These are phyloP conservation scores for Echinochloa phyllopogon DNA, from an alignment of 176 grass and related monocot species.

Conservation along the genomic window DNA sequence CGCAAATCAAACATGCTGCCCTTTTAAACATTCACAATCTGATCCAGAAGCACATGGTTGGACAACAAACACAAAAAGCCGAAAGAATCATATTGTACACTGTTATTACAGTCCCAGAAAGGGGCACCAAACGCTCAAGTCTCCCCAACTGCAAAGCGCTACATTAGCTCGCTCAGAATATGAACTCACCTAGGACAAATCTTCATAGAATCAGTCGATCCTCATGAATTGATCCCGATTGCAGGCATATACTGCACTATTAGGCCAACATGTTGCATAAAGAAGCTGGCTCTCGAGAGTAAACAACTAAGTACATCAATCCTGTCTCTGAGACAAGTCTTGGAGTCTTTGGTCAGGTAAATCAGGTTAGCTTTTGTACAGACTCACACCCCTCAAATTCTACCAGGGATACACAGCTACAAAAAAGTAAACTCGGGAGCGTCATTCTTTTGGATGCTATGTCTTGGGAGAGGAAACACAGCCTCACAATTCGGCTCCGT, in stretches of 20 bases:
- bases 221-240: neutral
- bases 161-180: neutral
- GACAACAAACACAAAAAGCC: conserved; percentile 22
- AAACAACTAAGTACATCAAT: conserved; percentile 23
- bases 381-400: neutral
- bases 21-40: neutral
- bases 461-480: neutral
- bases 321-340: neutral
- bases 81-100: conserved; percentile 38
- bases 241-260: neutral
- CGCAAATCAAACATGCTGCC: neutral
- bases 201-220: neutral
- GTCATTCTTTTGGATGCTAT: conserved; percentile 45
- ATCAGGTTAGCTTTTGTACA: conserved; percentile 55
- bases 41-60: neutral
- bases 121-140: neutral
- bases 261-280: conserved; percentile 1
- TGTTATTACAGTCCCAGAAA: conserved; percentile 20
- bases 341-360: conserved; percentile 24
- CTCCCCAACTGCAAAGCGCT: conserved; percentile 14
- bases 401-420: conserved; percentile 33
- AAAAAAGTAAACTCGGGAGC: conserved; percentile 43
- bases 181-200: neutral
- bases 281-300: conserved; percentile 13
- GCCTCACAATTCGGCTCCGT: conserved; percentile 53